phyloP scores from a whole-genome alignment of 169 alveolate species.

The Cryptosporidium ryanae region DNA sequence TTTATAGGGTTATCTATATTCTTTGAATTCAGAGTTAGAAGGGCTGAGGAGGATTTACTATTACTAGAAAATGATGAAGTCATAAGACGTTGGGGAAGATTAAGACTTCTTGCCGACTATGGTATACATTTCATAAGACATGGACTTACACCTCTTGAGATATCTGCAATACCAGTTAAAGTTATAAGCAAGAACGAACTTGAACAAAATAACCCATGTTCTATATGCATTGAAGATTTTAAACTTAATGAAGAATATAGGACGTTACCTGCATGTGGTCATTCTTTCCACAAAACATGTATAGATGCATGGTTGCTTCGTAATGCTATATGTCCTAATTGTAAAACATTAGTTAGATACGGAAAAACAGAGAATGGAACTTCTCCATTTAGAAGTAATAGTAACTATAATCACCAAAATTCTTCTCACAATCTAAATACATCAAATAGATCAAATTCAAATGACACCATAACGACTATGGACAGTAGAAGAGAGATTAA shows the following conservation, averaged over 20 bases:
- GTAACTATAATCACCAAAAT: constrained; percentile 16
- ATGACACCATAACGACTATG: constrained; percentile 58
- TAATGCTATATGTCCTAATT: constrained; percentile 85
- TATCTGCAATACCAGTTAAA: constrained; percentile 37
- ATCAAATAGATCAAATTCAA: constrained; percentile 54
- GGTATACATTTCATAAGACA: constrained; percentile 82
- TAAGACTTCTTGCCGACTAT: constrained; percentile 79
- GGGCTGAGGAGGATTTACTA: constrained; percentile 79
- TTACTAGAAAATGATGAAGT: constrained; percentile 79
- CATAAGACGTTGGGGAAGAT: constrained; percentile 79
- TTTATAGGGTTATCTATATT: constrained; percentile 79
- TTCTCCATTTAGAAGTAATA: constrained; percentile 64
- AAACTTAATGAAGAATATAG: constrained; percentile 78
- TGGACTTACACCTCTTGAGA: constrained; percentile 79
- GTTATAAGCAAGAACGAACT: background rate
- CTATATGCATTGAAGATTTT: constrained; percentile 79
- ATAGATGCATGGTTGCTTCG: constrained; percentile 85
- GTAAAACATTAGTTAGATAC: constrained; percentile 77
- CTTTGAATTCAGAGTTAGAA: constrained; percentile 78
- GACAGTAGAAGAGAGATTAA: constrained; percentile 50
- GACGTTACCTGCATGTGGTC: constrained; percentile 82
- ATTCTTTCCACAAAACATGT: constrained; percentile 83
- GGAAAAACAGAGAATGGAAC: constrained; percentile 72
- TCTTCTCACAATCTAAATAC: constrained; percentile 16
- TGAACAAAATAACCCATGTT: constrained; percentile 70